Percentiles rank a stretch among this genome's conserved stretches.
Evolutionary conservation across 441 rosid species (phyloP).

Genomic region (Adansonia gregorii): DNA sequence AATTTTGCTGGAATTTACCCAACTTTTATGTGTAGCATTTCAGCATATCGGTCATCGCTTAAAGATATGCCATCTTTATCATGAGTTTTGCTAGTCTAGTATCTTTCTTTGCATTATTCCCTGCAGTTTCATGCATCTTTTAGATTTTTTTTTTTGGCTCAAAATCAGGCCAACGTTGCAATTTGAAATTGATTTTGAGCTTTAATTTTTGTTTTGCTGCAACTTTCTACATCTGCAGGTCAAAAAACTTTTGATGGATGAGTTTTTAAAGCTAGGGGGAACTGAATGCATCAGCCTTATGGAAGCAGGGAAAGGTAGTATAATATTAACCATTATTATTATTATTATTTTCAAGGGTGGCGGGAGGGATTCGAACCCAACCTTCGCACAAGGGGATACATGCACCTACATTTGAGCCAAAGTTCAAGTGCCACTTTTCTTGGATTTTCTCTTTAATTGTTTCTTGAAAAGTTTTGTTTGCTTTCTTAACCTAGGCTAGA

Average conservation of each 20-base stretch:
- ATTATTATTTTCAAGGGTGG: neutral
- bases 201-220: conserved; percentile 20
- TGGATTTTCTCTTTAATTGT: neutral
- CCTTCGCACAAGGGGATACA: neutral
- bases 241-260: conserved; percentile 45
- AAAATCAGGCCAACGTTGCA: neutral
- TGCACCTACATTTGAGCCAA: neutral
- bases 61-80: neutral
- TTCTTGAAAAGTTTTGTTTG: neutral
- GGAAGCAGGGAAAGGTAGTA: conserved; percentile 66
- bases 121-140: neutral
- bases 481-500: neutral
- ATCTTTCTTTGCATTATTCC: conserved; percentile 3
- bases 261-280: conserved; percentile 68
- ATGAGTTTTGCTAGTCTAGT: neutral
- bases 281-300: conserved; percentile 48
- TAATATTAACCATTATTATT: conserved; percentile 7
- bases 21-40: neutral
- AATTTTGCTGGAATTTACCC: neutral
- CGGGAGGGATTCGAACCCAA: neutral
- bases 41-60: neutral
- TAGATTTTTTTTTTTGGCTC: conserved; percentile 16
- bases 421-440: neutral
- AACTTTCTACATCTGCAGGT: conserved; percentile 43
- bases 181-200: neutral